These are phyloP conservation scores for Huntiella abstrusa DNA, from an alignment of 2,329 filamentous ascomycete genomes.

Conservation along the genomic window DNA sequence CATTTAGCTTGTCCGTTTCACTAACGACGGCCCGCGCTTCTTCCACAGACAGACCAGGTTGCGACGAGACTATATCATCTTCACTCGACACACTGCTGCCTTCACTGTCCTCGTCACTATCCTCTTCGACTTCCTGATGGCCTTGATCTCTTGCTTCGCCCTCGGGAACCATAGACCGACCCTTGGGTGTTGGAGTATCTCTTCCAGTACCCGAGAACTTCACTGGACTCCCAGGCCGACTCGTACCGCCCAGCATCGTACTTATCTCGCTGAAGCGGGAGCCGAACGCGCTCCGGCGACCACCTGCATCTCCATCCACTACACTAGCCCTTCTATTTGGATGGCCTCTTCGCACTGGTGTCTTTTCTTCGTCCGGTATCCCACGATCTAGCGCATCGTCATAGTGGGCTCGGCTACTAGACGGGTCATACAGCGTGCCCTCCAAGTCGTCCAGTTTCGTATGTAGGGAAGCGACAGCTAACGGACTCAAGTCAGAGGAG, in stretches of 20 bases:
- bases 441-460: slow-evolving; percentile 9
- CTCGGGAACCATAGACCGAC: neutral
- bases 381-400: slow-evolving; percentile 5
- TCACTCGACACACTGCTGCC: neutral
- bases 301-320: too few species aligned
- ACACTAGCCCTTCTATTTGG: too few species aligned
- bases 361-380: too few species aligned
- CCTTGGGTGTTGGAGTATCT: slow-evolving; percentile 3
- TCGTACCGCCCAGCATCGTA: slow-evolving; percentile 4
- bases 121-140: neutral
- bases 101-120: neutral
- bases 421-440: slow-evolving; percentile 5
- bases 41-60: slow-evolving; percentile 12
- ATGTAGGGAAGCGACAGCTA: slow-evolving; percentile 9
- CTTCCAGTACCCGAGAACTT: neutral
- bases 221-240: slow-evolving; percentile 1
- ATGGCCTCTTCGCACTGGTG: too few species aligned
- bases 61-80: neutral
- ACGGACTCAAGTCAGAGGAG: slow-evolving; percentile 6
- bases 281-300: slow-evolving; percentile 3
- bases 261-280: slow-evolving; percentile 8
- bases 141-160: slow-evolving; percentile 1
- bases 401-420: slow-evolving; percentile 5
- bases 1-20: slow-evolving; percentile 25
- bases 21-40: slow-evolving; percentile 15